These are phyloP conservation scores for Beauveria varroae DNA, from an alignment of 2,329 filamentous ascomycete genomes.

Conservation along the genomic window DNA sequence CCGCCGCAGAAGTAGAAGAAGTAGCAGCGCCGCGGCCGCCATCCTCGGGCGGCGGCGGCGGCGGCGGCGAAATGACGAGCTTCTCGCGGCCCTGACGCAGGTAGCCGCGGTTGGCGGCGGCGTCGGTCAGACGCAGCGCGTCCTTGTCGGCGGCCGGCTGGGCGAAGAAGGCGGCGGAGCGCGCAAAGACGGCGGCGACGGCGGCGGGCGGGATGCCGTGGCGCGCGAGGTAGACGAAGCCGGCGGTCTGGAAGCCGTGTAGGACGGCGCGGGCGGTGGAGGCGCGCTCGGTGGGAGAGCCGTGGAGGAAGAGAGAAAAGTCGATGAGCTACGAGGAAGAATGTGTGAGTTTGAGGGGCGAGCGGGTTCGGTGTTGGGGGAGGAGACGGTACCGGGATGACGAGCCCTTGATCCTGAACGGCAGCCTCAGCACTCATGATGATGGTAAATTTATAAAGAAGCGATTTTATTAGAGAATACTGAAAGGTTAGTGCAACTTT, in stretches of 20 bases:
- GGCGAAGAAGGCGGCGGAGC: slow-evolving; percentile 64
- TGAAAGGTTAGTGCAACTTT: neutral
- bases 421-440: slow-evolving; percentile 24
- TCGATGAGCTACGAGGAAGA: slow-evolving; percentile 58
- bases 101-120: slow-evolving; percentile 68
- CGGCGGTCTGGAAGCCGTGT: slow-evolving; percentile 73
- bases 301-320: slow-evolving; percentile 65
- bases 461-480: no score
- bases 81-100: slow-evolving; percentile 65
- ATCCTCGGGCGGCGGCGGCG: slow-evolving; percentile 39
- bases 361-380: slow-evolving; percentile 14
- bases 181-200: slow-evolving; percentile 55
- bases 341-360: slow-evolving; percentile 11
- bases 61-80: slow-evolving; percentile 33
- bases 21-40: slow-evolving; percentile 37
- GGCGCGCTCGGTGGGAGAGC: slow-evolving; percentile 51
- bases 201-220: slow-evolving; percentile 59
- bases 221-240: slow-evolving; percentile 84
- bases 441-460: neutral
- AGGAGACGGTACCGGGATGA: slow-evolving; percentile 40
- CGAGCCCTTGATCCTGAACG: slow-evolving; percentile 43
- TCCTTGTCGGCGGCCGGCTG: slow-evolving; percentile 57
- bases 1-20: slow-evolving; percentile 27
- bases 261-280: slow-evolving; percentile 66
- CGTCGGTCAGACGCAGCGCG: slow-evolving; percentile 60